These are phyloP conservation scores for Fusarium citri DNA, from an alignment of 2,329 filamentous ascomycete genomes.

Conservation along the genomic window DNA sequence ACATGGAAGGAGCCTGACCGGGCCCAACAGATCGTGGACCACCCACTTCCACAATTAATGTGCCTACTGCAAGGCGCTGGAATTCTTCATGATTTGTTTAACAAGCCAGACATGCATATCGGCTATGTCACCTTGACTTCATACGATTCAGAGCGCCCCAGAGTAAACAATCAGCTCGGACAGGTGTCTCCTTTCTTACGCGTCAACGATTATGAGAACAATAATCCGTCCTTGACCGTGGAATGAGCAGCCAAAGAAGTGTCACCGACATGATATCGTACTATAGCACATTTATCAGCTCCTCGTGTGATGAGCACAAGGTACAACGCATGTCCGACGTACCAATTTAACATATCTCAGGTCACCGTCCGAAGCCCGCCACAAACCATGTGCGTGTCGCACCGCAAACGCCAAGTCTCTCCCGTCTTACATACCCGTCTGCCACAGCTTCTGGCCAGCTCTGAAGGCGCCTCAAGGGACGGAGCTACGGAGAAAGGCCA, in stretches of 20 bases:
- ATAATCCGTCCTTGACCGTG: not conserved
- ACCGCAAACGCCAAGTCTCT: slow-evolving; percentile 35
- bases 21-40: slow-evolving; percentile 8
- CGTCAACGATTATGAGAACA: not conserved
- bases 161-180: slow-evolving; percentile 2
- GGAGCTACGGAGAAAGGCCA: not conserved
- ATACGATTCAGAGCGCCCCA: slow-evolving; percentile 1
- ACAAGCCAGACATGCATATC: slow-evolving; percentile 1
- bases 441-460: slow-evolving; percentile 11
- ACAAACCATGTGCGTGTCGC: slow-evolving; percentile 38
- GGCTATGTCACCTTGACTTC: slow-evolving; percentile 25
- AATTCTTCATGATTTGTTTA: slow-evolving; percentile 28
- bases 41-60: slow-evolving; percentile 10
- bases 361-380: slow-evolving; percentile 14
- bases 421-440: slow-evolving; percentile 35
- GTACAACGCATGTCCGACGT: slow-evolving; percentile 27
- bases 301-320: slow-evolving; percentile 12
- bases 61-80: not conserved
- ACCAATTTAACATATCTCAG: slow-evolving; percentile 24
- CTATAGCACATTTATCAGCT: not conserved
- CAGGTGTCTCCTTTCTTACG: slow-evolving; percentile 8
- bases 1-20: slow-evolving; percentile 21
- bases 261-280: not conserved
- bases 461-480: slow-evolving; percentile 13
- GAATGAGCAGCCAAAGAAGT: not conserved